phyloP scores from a whole-genome alignment of 2,329 filamentous ascomycete species.

The Arachnopeziza araneosa region DNA sequence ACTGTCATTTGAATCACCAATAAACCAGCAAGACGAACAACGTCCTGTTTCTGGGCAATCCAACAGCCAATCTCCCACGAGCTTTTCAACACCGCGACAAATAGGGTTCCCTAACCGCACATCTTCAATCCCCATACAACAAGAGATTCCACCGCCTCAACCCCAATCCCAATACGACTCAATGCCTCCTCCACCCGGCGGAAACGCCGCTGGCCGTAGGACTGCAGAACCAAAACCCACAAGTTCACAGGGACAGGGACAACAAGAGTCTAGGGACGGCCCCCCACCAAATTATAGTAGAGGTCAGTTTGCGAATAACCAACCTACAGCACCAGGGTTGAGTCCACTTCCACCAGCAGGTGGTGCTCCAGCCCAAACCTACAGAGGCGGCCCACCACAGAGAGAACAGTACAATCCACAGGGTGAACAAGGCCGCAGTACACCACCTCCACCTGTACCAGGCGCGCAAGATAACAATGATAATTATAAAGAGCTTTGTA shows the following conservation, averaged over 20 bases:
- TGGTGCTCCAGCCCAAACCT: slow-evolving; percentile 22
- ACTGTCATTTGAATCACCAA: slow-evolving; percentile 55
- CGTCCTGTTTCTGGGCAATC: slow-evolving; percentile 18
- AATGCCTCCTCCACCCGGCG: slow-evolving; percentile 24
- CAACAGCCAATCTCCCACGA: slow-evolving; percentile 25
- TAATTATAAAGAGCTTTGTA: slow-evolving; percentile 40
- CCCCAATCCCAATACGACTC: slow-evolving; percentile 21
- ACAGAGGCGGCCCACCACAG: slow-evolving; percentile 30
- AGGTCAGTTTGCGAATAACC: slow-evolving; percentile 20
- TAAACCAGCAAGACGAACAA: slow-evolving; percentile 29
- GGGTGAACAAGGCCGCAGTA: slow-evolving; percentile 40
- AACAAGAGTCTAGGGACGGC: slow-evolving; percentile 24
- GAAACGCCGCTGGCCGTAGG: slow-evolving; percentile 23
- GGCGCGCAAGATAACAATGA: slow-evolving; percentile 27
- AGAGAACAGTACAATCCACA: slow-evolving; percentile 26
- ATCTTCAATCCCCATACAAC: slow-evolving; percentile 19
- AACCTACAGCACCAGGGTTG: slow-evolving; percentile 22
- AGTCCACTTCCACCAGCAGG: slow-evolving; percentile 19
- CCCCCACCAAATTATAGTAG: slow-evolving; percentile 25
- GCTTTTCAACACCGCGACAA: slow-evolving; percentile 12
- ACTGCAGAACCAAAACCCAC: slow-evolving; percentile 26
- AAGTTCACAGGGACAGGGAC: slow-evolving; percentile 18
- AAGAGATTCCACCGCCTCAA: slow-evolving; percentile 19
- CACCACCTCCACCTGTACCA: slow-evolving; percentile 38
- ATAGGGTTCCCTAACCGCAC: slow-evolving; percentile 24